Base-by-base conservation (phyloP, 495 filamentous ascomycete species). In the Neurospora sp. region DNA sequence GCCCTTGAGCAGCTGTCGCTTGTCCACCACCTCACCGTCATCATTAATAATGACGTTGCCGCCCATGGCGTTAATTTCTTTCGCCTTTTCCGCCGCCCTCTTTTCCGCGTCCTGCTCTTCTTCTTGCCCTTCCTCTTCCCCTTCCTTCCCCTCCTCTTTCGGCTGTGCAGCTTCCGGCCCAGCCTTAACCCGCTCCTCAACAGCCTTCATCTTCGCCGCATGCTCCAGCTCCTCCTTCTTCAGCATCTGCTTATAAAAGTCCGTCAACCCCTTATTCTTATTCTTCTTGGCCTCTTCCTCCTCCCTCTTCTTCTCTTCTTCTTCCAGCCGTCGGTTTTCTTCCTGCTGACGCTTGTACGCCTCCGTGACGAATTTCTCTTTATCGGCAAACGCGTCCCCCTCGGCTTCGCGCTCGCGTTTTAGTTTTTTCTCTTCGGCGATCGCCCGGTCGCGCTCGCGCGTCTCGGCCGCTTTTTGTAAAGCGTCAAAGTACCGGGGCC, bases 301-400 rank as follows among this genome's bases (percentile, higher is more conserved):
- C 80, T 96, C 93, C 53, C 87, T 81, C 59, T 78, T 76, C 70
- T 85, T 86, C 81, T 98, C 96, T 80, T 96, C 94, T 76, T 91
- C 92, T 77, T 97, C 94, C 9, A 93, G 76, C 76, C 87, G 86
- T 75, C 87, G 80, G 76, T 94, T 85, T 80, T 97, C 96, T 77
- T 89, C 93, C 79, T 98, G 96, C 79, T 98, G 96, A 77, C 88
- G 88, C 84, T 94, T 96, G 77, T 99, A 99, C 61, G 96, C 95
- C n/a, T 89, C 89, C 0, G 96, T 99, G 39, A 98, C 96, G 76
- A 99, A 99, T 78, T 91, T 94, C 81, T 98, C 96, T 81, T 97
- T 99, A 74, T 96, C 96, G 0, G 89, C 91, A 78, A 93, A 98
- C 81, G 94, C 93, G 16, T 97, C 96, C 11, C 96, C 96, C 81